Conservation (phyloP, 331 rosid species). For the Erythrophleum ivorense region DNA sequence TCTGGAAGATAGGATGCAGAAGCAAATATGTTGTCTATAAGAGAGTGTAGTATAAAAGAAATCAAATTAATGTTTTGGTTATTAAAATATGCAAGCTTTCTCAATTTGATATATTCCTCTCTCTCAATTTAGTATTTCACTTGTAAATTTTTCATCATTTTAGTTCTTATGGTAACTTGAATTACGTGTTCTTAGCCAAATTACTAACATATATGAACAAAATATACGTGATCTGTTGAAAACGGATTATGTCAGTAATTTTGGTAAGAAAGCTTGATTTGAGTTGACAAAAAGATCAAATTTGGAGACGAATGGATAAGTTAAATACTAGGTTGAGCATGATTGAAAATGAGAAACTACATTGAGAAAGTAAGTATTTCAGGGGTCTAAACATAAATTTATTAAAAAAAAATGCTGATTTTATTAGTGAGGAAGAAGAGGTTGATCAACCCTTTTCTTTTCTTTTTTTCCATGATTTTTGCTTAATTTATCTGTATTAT, state of each 20-base stretch:
- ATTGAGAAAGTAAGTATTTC: background rate
- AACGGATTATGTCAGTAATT: background rate
- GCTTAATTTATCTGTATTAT: too few species aligned
- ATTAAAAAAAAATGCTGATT: background rate
- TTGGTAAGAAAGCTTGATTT: background rate
- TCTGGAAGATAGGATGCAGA: conserved; percentile 64
- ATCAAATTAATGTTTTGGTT: background rate
- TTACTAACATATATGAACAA: background rate
- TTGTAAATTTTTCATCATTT: background rate
- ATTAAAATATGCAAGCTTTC: background rate
- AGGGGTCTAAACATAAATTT: background rate
- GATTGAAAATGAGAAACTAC: background rate
- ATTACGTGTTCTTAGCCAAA: background rate
- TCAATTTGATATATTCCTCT: background rate
- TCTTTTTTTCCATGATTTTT: background rate
- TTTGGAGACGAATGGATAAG: background rate
- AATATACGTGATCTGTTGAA: background rate
- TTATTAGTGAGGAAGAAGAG: background rate
- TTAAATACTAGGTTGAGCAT: background rate
- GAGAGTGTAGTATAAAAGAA: background rate
- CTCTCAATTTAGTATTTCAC: background rate
- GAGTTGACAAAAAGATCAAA: background rate
- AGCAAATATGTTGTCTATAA: background rate
- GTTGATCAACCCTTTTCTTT: too few species aligned
- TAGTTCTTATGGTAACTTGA: background rate